Evolutionary conservation across 78 protist species (phyloP).

Genomic region (Emiliania huxleyi): DNA sequence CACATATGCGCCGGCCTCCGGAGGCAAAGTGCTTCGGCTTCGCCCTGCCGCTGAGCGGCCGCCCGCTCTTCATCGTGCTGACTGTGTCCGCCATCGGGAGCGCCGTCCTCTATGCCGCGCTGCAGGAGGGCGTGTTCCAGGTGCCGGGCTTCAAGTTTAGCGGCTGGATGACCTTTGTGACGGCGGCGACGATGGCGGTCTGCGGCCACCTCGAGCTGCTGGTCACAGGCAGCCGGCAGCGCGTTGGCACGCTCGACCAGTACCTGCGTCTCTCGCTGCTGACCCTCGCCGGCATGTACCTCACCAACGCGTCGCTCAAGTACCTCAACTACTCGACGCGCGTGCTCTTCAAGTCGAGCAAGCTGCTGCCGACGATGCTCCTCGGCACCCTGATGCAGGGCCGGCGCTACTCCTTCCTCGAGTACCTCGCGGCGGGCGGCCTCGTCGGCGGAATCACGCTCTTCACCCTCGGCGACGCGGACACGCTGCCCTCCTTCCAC

Average conservation of each 20-base stretch:
- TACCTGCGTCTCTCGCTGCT: not conserved
- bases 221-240: not conserved
- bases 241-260: not conserved
- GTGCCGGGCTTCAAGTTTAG: too few relatives aligned
- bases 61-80: too few relatives aligned
- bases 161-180: not conserved
- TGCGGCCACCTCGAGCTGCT: not conserved
- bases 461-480: not conserved
- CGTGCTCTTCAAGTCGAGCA: not conserved
- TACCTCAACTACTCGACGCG: not conserved
- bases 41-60: too few relatives aligned
- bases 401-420: not conserved
- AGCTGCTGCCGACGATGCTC: not conserved
- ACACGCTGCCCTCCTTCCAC: not conserved
- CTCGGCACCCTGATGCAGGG: not conserved
- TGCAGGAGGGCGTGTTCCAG: too few relatives aligned
- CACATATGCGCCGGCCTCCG: too few relatives aligned
- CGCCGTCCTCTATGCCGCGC: too few relatives aligned
- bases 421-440: not conserved
- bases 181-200: not conserved
- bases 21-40: too few relatives aligned
- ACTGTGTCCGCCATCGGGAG: too few relatives aligned
- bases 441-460: not conserved
- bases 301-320: not conserved
- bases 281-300: not conserved